Percentiles rank a stretch among this genome's conserved stretches.
phyloP scores from a whole-genome alignment of 2,329 filamentous ascomycete species.

The Penicillium sp. region DNA sequence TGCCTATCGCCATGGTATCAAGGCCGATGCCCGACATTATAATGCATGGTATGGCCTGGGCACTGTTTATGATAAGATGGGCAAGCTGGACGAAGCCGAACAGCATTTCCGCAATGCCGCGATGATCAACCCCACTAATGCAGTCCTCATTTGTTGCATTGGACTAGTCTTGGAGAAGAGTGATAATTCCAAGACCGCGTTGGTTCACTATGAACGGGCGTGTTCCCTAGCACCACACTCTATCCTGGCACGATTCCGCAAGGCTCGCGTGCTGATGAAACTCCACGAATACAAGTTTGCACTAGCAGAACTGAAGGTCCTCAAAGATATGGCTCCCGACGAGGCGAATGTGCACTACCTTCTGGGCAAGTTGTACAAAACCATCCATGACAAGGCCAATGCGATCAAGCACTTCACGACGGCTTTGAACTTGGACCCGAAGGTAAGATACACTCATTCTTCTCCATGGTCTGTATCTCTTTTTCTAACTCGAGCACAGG shows the following conservation, averaged over 20 bases:
- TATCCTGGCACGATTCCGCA: conserved; percentile 86
- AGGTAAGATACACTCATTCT: conserved; percentile 59
- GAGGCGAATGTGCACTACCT: conserved; percentile 96
- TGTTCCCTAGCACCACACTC: conserved; percentile 79
- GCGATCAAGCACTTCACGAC: conserved; percentile 95
- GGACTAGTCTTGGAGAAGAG: conserved; percentile 87
- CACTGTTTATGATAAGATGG: conserved; percentile 82
- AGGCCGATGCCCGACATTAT: conserved; percentile 86
- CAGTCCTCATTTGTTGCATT: conserved; percentile 89
- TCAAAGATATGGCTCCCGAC: conserved; percentile 89
- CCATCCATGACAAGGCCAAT: conserved; percentile 60
- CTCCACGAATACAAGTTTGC: conserved; percentile 70
- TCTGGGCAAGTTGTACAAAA: conserved; percentile 68
- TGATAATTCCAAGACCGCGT: conserved; percentile 74
- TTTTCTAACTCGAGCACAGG: conserved; percentile 53
- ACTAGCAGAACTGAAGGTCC: conserved; percentile 76
- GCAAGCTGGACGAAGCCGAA: conserved; percentile 87
- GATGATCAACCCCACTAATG: conserved; percentile 88
- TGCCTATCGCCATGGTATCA: conserved; percentile 82
- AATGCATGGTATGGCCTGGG: conserved; percentile 96
- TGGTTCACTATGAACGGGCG: conserved; percentile 79
- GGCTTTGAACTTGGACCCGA: conserved; percentile 92
- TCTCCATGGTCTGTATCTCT: background rate
- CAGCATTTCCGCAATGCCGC: conserved; percentile 88
- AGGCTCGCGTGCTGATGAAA: conserved; percentile 81